Percentiles rank a stretch among this genome's conserved stretches.
phyloP scores from a whole-genome alignment of 192 early-diverging fungal genomes.

The Powellomyces hirtus region DNA sequence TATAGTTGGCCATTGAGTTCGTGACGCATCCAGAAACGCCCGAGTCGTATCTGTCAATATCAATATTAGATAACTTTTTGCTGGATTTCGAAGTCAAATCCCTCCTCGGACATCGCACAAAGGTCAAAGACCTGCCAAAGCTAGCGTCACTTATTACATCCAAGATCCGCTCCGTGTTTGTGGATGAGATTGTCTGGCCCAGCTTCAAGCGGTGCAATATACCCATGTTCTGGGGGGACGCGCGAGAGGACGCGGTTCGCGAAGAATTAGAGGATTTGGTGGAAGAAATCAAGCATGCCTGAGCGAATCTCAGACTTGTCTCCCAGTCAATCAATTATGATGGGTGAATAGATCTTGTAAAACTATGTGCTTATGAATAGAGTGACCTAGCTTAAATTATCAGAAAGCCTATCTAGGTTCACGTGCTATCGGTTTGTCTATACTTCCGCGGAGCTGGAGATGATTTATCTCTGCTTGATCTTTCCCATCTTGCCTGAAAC shows the following conservation, averaged over 20 bases:
- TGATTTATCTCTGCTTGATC: no score
- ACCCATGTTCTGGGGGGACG: slow-evolving; percentile 27
- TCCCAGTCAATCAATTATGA: no score
- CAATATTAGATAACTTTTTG: slow-evolving; percentile 48
- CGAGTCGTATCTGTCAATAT: slow-evolving; percentile 46
- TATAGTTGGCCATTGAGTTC: slow-evolving; percentile 53
- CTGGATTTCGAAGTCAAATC: slow-evolving; percentile 88
- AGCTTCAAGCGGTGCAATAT: slow-evolving; percentile 51
- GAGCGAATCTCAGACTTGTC: no score
- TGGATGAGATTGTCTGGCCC: slow-evolving; percentile 75
- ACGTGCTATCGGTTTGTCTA: no score
- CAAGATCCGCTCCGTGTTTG: slow-evolving; percentile 64
- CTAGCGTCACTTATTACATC: slow-evolving; percentile 81
- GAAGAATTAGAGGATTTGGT: slow-evolving; percentile 33
- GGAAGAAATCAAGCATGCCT: slow-evolving; percentile 32
- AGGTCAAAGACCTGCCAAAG: slow-evolving; percentile 95
- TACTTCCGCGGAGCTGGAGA: no score
- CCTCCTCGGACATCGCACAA: slow-evolving; percentile 90
- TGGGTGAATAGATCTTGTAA: no score
- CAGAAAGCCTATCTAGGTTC: no score
- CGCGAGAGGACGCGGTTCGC: slow-evolving; percentile 13
- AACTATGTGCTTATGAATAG: no score
- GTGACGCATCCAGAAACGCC: slow-evolving; percentile 47
- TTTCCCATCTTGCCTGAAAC: neutral
- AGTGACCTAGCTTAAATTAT: no score